Percentiles rank a stretch among this genome's conserved stretches.
Conservation (phyloP, 805 yeast genomes). For the Candida gorgasii region DNA sequence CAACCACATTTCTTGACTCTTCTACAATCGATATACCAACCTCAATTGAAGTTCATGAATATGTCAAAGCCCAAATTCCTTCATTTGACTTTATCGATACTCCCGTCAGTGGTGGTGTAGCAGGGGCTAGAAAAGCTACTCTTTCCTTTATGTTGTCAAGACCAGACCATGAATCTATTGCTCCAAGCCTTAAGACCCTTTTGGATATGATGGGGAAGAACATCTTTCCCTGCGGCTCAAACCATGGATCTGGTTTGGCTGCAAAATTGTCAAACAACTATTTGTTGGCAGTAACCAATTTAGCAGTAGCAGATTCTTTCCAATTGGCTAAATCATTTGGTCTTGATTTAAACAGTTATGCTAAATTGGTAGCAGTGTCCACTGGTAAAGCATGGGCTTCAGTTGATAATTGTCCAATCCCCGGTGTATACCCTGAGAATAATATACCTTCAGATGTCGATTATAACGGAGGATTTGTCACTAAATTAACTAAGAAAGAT, state of each 20-base stretch:
- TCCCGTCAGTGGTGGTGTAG: conserved; percentile 58
- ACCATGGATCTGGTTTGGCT: conserved; percentile 53
- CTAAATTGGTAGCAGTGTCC: conserved; percentile 51
- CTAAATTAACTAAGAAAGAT: conserved; percentile 46
- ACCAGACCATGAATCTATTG: conserved; percentile 25
- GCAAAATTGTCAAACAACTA: conserved; percentile 57
- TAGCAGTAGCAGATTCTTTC: conserved; percentile 57
- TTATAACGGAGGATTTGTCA: conserved; percentile 51
- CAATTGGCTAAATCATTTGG: conserved; percentile 52
- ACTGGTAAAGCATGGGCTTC: conserved; percentile 58
- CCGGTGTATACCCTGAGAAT: conserved; percentile 42
- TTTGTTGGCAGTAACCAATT: conserved; percentile 51
- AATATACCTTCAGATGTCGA: conserved; percentile 46
- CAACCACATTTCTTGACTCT: conserved; percentile 44
- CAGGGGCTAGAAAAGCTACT: conserved; percentile 53
- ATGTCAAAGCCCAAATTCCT: conserved; percentile 32
- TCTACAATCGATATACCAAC: conserved; percentile 54
- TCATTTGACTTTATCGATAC: conserved; percentile 50
- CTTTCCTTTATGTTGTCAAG: conserved; percentile 55
- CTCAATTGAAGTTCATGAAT: conserved; percentile 40
- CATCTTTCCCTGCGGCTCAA: conserved; percentile 48
- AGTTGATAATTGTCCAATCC: conserved; percentile 55
- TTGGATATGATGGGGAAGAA: conserved; percentile 48
- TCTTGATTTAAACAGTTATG: conserved; percentile 46
- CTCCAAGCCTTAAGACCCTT: conserved; percentile 30